Percentiles rank a stretch among this genome's conserved stretches.
phyloP scores from a whole-genome alignment of 441 rosid species.

The Iberis amara region DNA sequence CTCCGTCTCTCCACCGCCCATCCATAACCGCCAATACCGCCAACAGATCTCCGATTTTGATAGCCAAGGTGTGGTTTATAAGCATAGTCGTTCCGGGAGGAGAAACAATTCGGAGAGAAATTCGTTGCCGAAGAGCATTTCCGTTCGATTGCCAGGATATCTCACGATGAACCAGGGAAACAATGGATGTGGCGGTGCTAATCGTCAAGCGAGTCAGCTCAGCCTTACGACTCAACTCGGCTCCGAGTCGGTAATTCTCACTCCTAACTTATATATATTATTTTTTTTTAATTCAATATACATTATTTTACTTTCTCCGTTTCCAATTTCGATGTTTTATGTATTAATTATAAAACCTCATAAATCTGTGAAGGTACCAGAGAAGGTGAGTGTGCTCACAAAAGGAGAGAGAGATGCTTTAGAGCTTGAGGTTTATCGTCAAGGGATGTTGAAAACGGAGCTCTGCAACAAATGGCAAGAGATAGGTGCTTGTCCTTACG shows the following conservation, averaged over 20 bases:
- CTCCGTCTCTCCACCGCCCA: constrained; percentile 34
- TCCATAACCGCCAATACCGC: constrained; percentile 35
- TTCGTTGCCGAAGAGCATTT: constrained; percentile 52
- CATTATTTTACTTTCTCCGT: too few species aligned
- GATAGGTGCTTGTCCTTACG: constrained; percentile 70
- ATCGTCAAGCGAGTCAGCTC: constrained; percentile 31
- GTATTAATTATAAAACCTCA: background rate
- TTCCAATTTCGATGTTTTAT: background rate
- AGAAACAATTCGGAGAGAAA: constrained; percentile 34
- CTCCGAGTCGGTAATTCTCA: constrained; percentile 30
- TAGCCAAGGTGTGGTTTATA: constrained; percentile 20
- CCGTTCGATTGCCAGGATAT: constrained; percentile 50
- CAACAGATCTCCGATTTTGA: constrained; percentile 32
- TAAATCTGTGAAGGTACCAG: constrained; percentile 32
- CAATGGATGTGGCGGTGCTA: constrained; percentile 29
- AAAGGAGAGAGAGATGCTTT: constrained; percentile 44
- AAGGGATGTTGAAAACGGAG: constrained; percentile 78
- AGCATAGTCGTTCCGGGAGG: constrained; percentile 24
- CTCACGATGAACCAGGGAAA: constrained; percentile 33
- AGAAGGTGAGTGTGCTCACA: constrained; percentile 33
- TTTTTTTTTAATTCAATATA: background rate
- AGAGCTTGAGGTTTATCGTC: constrained; percentile 55
- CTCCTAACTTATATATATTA: background rate
- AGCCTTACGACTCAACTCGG: constrained; percentile 29
- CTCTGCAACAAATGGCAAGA: constrained; percentile 90